Base-by-base conservation (phyloP, 2,329 filamentous ascomycete species). In the Rutstroemia sydowiana region DNA sequence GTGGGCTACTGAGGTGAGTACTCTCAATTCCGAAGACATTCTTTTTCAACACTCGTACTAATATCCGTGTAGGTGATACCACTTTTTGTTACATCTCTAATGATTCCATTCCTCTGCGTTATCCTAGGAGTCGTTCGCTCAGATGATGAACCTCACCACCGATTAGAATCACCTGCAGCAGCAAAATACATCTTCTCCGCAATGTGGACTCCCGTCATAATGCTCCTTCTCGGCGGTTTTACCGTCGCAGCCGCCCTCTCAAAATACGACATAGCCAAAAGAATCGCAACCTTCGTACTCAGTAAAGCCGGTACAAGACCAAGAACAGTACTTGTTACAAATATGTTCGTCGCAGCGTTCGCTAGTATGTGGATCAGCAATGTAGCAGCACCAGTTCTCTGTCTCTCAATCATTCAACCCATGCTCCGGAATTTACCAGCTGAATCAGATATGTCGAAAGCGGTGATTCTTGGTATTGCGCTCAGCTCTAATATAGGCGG, bases 181-280 rank as follows among this genome's bases (percentile, higher is more conserved):
- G 88, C 92, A 0, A 75, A 79, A 26, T 92, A 87, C 63, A 86
- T 96, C 53, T 97, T 98, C 63, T 78, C 89, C 4, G 85, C 93
- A 23, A 98, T 98, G 93, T 98, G 93, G 93, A 96, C 92, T 3
- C 92, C 93, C 0, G 93, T 98, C 51, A 98, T 98, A 61, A 97
- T 98, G 93, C 81, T 98, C 14, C 76, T 98, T 20, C 82, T 98
- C 0, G 93, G 93, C 60, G 93, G 93, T 30, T 98, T 98, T 65
- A 95, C 93, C 2, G 85, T 98, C 49, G 93, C 93, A 9, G 93
- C 93, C 0, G 95, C 93, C 0, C 72, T 98, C 51, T 95, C 90
- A 45, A 98, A 98, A 69, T 95, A 95, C 70, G 93, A 91, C 61
- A 97, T 98, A 63, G 93, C 95, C 55, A 96, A 97, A 71, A 86